A percentile compares a stretch with the other conserved stretches of the same genome.
These are phyloP conservation scores for Phtheirospermum japonicum DNA, from an alignment of 257 asterid species.

Conservation along the genomic window DNA sequence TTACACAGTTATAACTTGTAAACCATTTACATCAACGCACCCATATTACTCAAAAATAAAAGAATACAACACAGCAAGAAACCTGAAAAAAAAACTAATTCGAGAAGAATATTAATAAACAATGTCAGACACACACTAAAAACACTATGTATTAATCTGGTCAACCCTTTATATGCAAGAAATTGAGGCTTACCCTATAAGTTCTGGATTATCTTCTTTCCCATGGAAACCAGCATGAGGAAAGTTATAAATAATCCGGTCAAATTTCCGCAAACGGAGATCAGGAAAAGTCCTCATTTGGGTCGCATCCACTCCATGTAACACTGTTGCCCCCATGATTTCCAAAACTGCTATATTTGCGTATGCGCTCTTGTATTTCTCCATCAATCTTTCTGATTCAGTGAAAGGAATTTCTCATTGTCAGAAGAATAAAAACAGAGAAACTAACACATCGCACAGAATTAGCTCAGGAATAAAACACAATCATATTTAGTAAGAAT, in stretches of 20 bases:
- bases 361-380: constrained; percentile 48
- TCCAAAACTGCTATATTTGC: constrained; percentile 34
- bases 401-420: neutral
- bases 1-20: too few relatives aligned
- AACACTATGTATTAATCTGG: neutral
- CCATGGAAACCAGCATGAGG: constrained; percentile 74
- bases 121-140: neutral
- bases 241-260: constrained; percentile 60
- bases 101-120: neutral
- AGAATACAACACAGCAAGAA: neutral
- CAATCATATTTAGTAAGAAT: too few relatives aligned
- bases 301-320: constrained; percentile 59
- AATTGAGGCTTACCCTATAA: constrained; percentile 21
- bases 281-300: constrained; percentile 30
- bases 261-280: constrained; percentile 39
- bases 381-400: constrained; percentile 24
- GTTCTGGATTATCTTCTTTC: constrained; percentile 32
- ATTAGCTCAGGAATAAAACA: too few relatives aligned
- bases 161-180: neutral
- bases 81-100: neutral
- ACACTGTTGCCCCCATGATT: constrained; percentile 41
- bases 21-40: neutral
- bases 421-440: neutral
- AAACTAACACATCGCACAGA: too few relatives aligned
- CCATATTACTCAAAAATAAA: neutral